Conservation (phyloP, 2,329 filamentous ascomycete species). For the Neonectria sp. region DNA sequence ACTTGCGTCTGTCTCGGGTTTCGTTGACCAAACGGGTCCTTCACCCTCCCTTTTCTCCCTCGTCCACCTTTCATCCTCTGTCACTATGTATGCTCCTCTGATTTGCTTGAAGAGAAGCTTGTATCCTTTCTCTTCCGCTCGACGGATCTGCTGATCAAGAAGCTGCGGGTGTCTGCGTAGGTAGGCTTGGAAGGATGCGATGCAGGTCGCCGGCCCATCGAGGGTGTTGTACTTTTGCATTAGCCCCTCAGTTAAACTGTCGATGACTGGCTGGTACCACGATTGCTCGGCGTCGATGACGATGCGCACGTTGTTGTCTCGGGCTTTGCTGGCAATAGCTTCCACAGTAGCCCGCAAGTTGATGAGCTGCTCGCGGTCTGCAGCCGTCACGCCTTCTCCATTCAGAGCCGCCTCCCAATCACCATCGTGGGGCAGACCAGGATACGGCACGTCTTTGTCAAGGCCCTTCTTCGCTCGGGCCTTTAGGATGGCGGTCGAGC, state of each 20-base stretch:
- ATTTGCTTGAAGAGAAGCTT: constrained; percentile 39
- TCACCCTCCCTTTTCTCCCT: constrained; percentile 21
- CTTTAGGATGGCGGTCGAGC: constrained; percentile 36
- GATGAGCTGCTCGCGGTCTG: constrained; percentile 34
- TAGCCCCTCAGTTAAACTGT: constrained; percentile 38
- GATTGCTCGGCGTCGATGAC: constrained; percentile 42
- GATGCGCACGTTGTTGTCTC: constrained; percentile 38
- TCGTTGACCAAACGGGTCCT: constrained; percentile 30
- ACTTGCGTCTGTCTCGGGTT: constrained; percentile 29
- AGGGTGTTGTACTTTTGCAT: constrained; percentile 43
- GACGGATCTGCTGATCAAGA: constrained; percentile 39
- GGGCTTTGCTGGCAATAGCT: constrained; percentile 33
- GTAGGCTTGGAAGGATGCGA: constrained; percentile 42
- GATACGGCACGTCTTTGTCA: constrained; percentile 38
- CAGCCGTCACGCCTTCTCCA: constrained; percentile 30
- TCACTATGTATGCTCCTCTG: constrained; percentile 33
- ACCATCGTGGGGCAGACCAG: constrained; percentile 38
- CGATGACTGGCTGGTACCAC: constrained; percentile 42
- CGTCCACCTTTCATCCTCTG: constrained; percentile 32
- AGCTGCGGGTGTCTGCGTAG: constrained; percentile 39
- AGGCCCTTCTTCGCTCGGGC: constrained; percentile 30
- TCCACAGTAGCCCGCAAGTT: constrained; percentile 31
- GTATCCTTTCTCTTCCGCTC: constrained; percentile 38
- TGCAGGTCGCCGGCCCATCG: constrained; percentile 38
- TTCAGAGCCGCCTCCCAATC: constrained; percentile 39